phyloP scores from a whole-genome alignment of 2,329 filamentous ascomycete species.

The Pseudocercospora ulei region DNA sequence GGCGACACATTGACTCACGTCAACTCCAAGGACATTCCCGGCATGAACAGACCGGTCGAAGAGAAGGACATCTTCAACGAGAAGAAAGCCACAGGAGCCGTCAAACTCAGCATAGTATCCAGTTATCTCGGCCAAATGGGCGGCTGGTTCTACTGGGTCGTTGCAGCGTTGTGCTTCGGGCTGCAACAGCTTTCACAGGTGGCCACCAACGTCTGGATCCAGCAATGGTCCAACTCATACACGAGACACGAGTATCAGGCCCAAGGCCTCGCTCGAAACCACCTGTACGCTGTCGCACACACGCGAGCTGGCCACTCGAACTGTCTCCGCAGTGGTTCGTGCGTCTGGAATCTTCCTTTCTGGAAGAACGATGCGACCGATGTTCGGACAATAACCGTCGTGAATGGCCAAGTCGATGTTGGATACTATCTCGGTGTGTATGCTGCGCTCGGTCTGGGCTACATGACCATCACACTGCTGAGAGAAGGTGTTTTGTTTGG shows the following conservation, averaged over 20 bases:
- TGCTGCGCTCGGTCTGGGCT: slow-evolving; percentile 64
- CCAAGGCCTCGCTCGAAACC: slow-evolving; percentile 10
- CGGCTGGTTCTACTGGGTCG: slow-evolving; percentile 88
- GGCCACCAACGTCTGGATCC: slow-evolving; percentile 87
- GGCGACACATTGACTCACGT: slow-evolving; percentile 43
- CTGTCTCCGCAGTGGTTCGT: slow-evolving; percentile 45
- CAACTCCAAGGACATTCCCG: slow-evolving; percentile 35
- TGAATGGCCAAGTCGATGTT: slow-evolving; percentile 52
- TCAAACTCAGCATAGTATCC: slow-evolving; percentile 76
- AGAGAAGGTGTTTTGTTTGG: slow-evolving; percentile 85
- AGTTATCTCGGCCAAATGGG: slow-evolving; percentile 88
- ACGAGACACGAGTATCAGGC: slow-evolving; percentile 39
- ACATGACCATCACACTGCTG: slow-evolving; percentile 69
- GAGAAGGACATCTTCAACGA: slow-evolving; percentile 53
- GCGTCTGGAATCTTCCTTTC: slow-evolving; percentile 40
- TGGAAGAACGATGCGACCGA: slow-evolving; percentile 20
- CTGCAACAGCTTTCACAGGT: slow-evolving; percentile 77
- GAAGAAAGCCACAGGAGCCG: slow-evolving; percentile 70
- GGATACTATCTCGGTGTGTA: slow-evolving; percentile 78
- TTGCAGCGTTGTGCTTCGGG: slow-evolving; percentile 64
- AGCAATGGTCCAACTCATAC: slow-evolving; percentile 90
- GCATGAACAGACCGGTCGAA: slow-evolving; percentile 33
- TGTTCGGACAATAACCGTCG: slow-evolving; percentile 19
- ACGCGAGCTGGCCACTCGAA: slow-evolving; percentile 37
- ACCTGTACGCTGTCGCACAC: slow-evolving; percentile 37